Conservation (phyloP, 2,329 filamentous ascomycete genomes). For the Talaromyces sp. region DNA sequence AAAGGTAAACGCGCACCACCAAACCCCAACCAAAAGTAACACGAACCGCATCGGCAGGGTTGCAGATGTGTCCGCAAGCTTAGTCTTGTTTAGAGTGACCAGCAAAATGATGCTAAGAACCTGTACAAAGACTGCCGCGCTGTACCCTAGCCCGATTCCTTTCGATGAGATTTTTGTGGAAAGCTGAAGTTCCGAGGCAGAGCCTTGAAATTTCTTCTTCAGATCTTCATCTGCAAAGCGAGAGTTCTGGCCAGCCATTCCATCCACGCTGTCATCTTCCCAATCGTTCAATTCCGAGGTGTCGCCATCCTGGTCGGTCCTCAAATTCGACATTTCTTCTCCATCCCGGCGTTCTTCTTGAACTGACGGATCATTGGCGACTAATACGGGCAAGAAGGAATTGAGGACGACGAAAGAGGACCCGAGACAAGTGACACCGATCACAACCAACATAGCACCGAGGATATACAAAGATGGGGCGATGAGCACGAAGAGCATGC, state of each 20-base stretch:
- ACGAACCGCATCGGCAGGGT: constrained; percentile 81
- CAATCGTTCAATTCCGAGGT: constrained; percentile 20
- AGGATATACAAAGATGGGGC: constrained; percentile 74
- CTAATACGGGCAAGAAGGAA: constrained; percentile 84
- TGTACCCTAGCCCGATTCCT: constrained; percentile 87
- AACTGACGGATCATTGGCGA: constrained; percentile 72
- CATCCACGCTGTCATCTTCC: constrained; percentile 27
- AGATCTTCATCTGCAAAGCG: constrained; percentile 8
- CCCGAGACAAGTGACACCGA: constrained; percentile 87
- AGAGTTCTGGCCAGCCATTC: not conserved
- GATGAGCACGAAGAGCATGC: constrained; percentile 84
- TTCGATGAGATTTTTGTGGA: constrained; percentile 86
- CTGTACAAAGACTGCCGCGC: constrained; percentile 79
- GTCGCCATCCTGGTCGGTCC: constrained; percentile 15
- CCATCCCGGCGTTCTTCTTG: constrained; percentile 29
- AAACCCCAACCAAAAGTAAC: constrained; percentile 77
- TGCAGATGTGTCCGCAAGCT: constrained; percentile 61
- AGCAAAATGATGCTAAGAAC: constrained; percentile 76
- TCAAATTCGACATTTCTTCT: constrained; percentile 29
- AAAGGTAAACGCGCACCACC: constrained; percentile 88
- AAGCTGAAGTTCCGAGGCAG: constrained; percentile 71
- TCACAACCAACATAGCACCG: constrained; percentile 76
- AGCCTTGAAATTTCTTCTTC: constrained; percentile 7
- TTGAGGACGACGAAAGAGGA: constrained; percentile 91
- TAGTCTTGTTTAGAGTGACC: constrained; percentile 49